Percentiles rank a stretch among this genome's conserved stretches.
These are phyloP conservation scores for Glycine latifolia DNA, from an alignment of 306 rosid species.

Conservation along the genomic window DNA sequence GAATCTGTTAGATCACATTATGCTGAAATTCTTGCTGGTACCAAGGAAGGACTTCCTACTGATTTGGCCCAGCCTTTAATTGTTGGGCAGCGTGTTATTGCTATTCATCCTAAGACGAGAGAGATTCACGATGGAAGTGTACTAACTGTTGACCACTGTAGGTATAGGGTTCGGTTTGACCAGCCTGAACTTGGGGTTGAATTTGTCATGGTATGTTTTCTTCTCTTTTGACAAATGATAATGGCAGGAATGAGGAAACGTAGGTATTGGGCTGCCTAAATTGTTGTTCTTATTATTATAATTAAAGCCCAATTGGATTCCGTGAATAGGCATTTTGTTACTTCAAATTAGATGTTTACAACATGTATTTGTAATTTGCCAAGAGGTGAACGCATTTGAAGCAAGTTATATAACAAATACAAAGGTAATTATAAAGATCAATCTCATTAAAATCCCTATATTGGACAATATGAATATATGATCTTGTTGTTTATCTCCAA, in stretches of 20 bases:
- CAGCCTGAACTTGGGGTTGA: constrained; percentile 84
- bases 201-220: constrained; percentile 74
- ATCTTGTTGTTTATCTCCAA: not conserved
- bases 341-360: constrained; percentile 22
- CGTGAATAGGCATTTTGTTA: constrained; percentile 2
- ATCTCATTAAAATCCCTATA: constrained; percentile 15
- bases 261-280: not conserved
- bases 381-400: not conserved
- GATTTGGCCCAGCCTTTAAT: constrained; percentile 87
- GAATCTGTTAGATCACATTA: constrained; percentile 88
- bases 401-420: not conserved
- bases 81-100: constrained; percentile 85
- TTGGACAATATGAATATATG: not conserved
- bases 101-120: constrained; percentile 80
- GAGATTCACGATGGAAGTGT: constrained; percentile 88
- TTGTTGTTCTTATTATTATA: constrained; percentile 15
- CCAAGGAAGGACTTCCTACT: constrained; percentile 88
- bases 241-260: not conserved
- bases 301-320: constrained; percentile 17
- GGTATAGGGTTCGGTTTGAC: constrained; percentile 84
- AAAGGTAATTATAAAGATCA: constrained; percentile 4
- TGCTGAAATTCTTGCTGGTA: constrained; percentile 85
- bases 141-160: constrained; percentile 72
- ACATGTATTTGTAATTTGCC: constrained; percentile 6
- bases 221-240: constrained; percentile 24